A percentile compares a stretch with the other conserved stretches of the same genome.
Conservation (phyloP, 2,329 filamentous ascomycete genomes). For the Chrysoporthe deuterocubensis region DNA sequence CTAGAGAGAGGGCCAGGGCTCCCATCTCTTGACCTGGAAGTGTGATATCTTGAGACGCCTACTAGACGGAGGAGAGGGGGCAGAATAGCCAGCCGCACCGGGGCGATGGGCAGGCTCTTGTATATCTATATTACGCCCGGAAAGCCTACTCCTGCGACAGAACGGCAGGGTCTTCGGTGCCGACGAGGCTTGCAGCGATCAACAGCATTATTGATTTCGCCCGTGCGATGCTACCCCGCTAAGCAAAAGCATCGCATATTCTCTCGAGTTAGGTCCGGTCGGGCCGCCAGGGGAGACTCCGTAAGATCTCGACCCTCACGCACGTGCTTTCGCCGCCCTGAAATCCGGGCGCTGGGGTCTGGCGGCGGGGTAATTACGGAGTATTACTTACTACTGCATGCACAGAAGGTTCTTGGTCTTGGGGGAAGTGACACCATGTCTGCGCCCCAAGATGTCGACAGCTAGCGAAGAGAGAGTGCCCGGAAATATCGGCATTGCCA, state of each 20-base stretch:
- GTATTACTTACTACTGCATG: neutral
- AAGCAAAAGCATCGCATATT: neutral
- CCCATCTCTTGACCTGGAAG: slow-evolving; percentile 2
- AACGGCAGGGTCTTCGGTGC: neutral
- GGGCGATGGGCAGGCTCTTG: neutral
- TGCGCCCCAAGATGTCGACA: neutral
- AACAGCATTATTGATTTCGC: slow-evolving; percentile 7
- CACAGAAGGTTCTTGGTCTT: no score
- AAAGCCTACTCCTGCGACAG: no score
- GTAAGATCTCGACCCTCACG: neutral
- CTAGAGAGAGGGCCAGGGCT: slow-evolving; percentile 7
- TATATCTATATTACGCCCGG: neutral
- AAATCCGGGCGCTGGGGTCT: neutral
- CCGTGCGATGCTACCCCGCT: slow-evolving; percentile 15
- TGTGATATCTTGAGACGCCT: neutral
- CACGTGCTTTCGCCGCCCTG: neutral
- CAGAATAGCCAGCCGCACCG: neutral
- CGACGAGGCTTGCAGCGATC: slow-evolving; percentile 10
- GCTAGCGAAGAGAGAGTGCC: neutral
- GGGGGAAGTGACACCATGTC: neutral
- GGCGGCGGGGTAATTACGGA: neutral
- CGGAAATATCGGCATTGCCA: neutral
- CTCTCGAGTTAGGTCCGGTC: neutral
- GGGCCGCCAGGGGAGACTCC: neutral
- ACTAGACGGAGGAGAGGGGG: neutral